Base-by-base conservation (phyloP, 352 stramenopile genomes). In the Elongisporangium undulatum region DNA sequence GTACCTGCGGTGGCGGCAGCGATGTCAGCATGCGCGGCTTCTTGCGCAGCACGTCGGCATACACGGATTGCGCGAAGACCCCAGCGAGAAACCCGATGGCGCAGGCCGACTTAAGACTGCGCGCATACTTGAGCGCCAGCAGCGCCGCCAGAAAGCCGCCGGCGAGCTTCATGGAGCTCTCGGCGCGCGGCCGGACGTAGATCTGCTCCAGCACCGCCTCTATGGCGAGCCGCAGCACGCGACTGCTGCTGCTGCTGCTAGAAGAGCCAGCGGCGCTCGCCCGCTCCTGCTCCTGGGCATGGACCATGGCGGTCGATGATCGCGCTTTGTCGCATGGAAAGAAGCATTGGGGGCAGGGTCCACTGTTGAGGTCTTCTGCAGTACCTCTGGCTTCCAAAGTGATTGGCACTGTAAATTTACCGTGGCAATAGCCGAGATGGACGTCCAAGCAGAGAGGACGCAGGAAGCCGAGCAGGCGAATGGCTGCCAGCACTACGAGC, bases 21-120 rank as follows among this genome's bases (percentile, higher is more conserved):
- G 26, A 17, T 51, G 64, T 34, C 34, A 60, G 22, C 16, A 68
- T 58, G 22, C 66, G 61, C 15, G 55, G 61, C 52, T 70, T 73
- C 39, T 79, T 85, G 39, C 67, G 71, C 53, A 91, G 59, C 57
- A 91, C 79, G 38, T 91, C 82, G 1, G 77, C 82, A 57, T 89
- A 91, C 19, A 92, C 57, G 29, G 79, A 89, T 59, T 92, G 82
- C 3, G 79, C 72, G 50, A 89, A 83, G 39, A 92, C 66, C 13
- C 82, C 82, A 0, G 79, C 80, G 29, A 92, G 61, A 19, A 92
- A 49, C 1, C 82, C 82, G 23, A 90, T 61, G 21, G 86, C 56
- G 24, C 71, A 80, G 38, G 82, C 82, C 1, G 82, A 81, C 49
- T 74, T 79, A 38, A 92, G 57, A 50, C 82, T 92, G 23, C 73